These are phyloP conservation scores for Eutrema heterophyllum DNA, from an alignment of 345 rosid species.

Conservation along the genomic window DNA sequence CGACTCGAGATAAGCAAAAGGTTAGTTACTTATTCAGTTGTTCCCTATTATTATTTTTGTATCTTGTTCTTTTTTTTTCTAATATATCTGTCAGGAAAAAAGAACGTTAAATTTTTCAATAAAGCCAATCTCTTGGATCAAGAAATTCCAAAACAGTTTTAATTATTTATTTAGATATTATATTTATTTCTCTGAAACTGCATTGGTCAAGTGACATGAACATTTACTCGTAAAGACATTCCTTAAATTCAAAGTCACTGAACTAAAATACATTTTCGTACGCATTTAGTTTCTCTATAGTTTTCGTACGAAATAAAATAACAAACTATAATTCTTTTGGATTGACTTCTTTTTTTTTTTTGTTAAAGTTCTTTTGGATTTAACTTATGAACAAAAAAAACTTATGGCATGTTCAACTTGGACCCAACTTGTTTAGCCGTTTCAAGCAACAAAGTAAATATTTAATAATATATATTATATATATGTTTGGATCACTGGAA, in stretches of 20 bases:
- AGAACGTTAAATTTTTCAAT: background rate
- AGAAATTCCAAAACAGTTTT: conserved; percentile 13
- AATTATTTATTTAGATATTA: background rate
- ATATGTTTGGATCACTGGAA: background rate
- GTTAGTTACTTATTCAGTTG: conserved; percentile 14
- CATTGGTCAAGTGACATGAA: conserved; percentile 20
- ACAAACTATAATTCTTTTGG: background rate
- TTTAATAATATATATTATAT: background rate
- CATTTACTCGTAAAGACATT: conserved; percentile 26
- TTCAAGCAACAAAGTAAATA: background rate
- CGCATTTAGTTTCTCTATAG: background rate
- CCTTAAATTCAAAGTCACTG: conserved; percentile 25
- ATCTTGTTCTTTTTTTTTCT: background rate
- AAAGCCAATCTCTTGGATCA: conserved; percentile 23
- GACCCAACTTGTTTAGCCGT: conserved; percentile 20
- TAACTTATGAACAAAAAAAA: background rate
- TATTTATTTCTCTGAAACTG: conserved; percentile 7
- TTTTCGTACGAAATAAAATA: background rate
- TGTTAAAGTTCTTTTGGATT: too few species aligned
- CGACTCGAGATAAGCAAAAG: background rate
- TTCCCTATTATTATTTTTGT: background rate
- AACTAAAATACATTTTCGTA: conserved; percentile 3
- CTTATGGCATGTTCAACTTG: background rate
- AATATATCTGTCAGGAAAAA: background rate
- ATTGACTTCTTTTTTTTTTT: background rate